Conservation (phyloP, 1,139 yeast species). For the Pichia sp. region DNA sequence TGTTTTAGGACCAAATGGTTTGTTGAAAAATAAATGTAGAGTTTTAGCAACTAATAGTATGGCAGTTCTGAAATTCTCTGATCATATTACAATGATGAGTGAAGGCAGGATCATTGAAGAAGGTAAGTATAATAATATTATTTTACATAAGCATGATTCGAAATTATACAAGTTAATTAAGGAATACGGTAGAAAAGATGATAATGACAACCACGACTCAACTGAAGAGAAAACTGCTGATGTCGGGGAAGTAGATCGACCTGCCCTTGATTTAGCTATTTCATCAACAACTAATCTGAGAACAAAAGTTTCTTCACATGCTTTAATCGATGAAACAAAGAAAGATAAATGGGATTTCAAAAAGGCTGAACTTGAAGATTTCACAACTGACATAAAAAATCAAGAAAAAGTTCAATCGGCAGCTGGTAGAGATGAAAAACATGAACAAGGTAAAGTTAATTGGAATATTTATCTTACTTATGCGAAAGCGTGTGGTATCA, state of each 20-base stretch:
- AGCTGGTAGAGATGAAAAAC: constrained; percentile 54
- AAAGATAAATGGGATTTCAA: constrained; percentile 17
- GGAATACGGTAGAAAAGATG: constrained; percentile 61
- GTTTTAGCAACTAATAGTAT: constrained; percentile 86
- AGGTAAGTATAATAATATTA: constrained; percentile 61
- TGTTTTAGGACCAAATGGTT: constrained; percentile 76
- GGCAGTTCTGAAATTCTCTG: constrained; percentile 74
- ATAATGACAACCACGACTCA: not conserved
- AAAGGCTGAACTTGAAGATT: constrained; percentile 28
- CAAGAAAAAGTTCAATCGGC: constrained; percentile 39
- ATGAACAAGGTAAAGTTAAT: constrained; percentile 91
- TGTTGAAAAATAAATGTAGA: constrained; percentile 68
- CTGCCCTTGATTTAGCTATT: constrained; percentile 17
- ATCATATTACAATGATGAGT: constrained; percentile 62
- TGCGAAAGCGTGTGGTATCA: constrained; percentile 82
- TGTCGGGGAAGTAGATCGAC: constrained; percentile 1
- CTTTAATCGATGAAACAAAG: constrained; percentile 32
- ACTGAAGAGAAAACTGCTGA: constrained; percentile 21
- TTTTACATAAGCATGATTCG: constrained; percentile 38
- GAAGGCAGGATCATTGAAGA: constrained; percentile 76
- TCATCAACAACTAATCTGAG: constrained; percentile 19
- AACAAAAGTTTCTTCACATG: constrained; percentile 16
- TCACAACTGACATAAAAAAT: constrained; percentile 28
- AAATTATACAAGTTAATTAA: constrained; percentile 56
- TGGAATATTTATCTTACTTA: constrained; percentile 81